Conservation (phyloP, 2,329 filamentous ascomycete species). For the Hypomyces perniciosus region DNA sequence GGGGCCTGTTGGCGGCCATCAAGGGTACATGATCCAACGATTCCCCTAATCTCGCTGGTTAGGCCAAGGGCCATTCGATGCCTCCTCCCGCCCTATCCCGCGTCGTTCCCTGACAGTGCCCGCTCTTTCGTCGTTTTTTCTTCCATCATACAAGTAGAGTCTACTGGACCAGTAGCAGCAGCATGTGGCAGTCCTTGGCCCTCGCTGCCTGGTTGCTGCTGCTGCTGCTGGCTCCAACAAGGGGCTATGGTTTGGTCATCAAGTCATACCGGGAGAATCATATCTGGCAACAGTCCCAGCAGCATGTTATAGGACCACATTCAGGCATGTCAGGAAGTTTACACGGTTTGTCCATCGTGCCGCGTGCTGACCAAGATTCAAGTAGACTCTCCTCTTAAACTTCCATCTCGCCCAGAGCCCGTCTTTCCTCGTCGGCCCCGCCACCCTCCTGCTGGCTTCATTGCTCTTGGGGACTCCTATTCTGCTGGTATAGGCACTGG, state of each 20-base stretch:
- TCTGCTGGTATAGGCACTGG: constrained; percentile 43
- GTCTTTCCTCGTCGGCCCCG: constrained; percentile 11
- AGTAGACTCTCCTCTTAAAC: constrained; percentile 3
- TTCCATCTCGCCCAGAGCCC: background rate
- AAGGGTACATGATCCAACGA: too few species aligned
- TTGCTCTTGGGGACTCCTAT: constrained; percentile 42
- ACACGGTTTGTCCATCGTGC: background rate
- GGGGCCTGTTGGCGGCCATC: too few species aligned
- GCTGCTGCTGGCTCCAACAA: background rate
- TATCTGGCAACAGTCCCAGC: constrained; percentile 2
- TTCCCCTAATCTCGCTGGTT: too few species aligned
- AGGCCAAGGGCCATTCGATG: too few species aligned
- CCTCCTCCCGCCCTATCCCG: too few species aligned
- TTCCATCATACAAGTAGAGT: too few species aligned
- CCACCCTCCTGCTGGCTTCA: constrained; percentile 27
- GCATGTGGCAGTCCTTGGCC: constrained; percentile 2
- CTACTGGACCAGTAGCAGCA: background rate
- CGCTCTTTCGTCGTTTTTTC: too few species aligned
- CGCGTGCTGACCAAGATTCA: background rate
- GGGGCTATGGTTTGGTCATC: background rate
- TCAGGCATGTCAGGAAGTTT: background rate
- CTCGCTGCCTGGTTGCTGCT: background rate
- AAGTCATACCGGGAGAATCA: background rate
- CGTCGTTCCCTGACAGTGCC: too few species aligned
- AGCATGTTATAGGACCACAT: background rate